These are phyloP conservation scores for Tolypocladium cylindrosporum DNA, from an alignment of 2,329 filamentous ascomycete genomes.

Conservation along the genomic window DNA sequence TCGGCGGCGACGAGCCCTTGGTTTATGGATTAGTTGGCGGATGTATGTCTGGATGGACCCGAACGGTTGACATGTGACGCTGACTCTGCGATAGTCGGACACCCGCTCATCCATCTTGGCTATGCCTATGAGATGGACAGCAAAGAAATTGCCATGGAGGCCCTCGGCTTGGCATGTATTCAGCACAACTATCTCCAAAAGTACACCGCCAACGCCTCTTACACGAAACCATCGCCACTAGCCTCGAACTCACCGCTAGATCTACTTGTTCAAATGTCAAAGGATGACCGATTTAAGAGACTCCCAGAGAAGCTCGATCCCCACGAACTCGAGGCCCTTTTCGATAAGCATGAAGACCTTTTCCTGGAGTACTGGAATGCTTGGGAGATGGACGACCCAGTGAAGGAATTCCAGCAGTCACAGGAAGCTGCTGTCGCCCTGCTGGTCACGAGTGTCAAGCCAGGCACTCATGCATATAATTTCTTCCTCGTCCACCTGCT, in stretches of 20 bases:
- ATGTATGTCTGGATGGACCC: constrained; percentile 39
- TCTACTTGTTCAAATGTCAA: constrained; percentile 58
- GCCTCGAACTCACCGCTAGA: constrained; percentile 54
- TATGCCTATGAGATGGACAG: constrained; percentile 85
- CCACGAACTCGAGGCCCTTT: constrained; percentile 57
- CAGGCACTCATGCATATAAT: constrained; percentile 58
- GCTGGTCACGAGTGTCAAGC: constrained; percentile 48
- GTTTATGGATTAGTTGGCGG: constrained; percentile 72
- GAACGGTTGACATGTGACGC: constrained; percentile 1
- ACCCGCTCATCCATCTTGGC: constrained; percentile 89
- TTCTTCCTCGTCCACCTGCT: constrained; percentile 77
- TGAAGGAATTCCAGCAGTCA: constrained; percentile 65
- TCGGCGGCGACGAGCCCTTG: constrained; percentile 63
- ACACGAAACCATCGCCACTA: constrained; percentile 54
- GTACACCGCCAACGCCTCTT: constrained; percentile 63
- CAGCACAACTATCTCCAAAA: constrained; percentile 52
- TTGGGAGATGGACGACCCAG: constrained; percentile 63
- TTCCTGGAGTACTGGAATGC: constrained; percentile 87
- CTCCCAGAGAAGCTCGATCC: constrained; percentile 49
- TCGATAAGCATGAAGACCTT: constrained; percentile 57
- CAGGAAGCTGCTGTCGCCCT: constrained; percentile 53
- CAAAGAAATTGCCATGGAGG: constrained; percentile 81
- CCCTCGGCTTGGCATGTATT: constrained; percentile 56
- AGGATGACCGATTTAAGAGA: constrained; percentile 60
- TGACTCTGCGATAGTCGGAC: constrained; percentile 52